Percentiles rank a stretch among this genome's conserved stretches.
phyloP scores from a whole-genome alignment of 2,329 filamentous ascomycete genomes.

The Penicillium sp. region DNA sequence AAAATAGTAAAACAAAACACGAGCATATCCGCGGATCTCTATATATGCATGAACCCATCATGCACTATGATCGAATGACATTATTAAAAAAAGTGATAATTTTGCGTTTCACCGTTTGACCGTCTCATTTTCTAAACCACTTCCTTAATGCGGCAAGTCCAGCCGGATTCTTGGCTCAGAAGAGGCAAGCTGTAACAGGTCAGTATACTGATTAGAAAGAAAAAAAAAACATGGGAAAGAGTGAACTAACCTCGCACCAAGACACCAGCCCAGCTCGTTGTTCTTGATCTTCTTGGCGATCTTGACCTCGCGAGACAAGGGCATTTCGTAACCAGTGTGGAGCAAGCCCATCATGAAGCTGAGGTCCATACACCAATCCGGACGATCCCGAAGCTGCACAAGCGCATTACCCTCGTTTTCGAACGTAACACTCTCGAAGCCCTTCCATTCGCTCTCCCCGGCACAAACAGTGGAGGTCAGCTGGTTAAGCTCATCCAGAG shows the following conservation, averaged over 20 bases:
- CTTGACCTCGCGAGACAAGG: conserved; percentile 90
- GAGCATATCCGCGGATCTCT: conserved; percentile 24
- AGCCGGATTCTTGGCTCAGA: conserved; percentile 76
- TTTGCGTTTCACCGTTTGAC: conserved; percentile 14
- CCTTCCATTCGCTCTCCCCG: conserved; percentile 73
- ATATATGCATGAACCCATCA: conserved; percentile 34
- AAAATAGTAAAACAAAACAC: conserved; percentile 22
- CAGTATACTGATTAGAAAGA: conserved; percentile 19
- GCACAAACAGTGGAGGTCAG: conserved; percentile 81
- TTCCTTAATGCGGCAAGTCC: conserved; percentile 83
- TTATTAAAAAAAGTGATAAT: conserved; percentile 24
- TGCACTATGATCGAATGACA: conserved; percentile 22
- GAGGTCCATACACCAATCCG: conserved; percentile 90
- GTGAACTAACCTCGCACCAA: conserved; percentile 81
- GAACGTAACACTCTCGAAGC: conserved; percentile 74
- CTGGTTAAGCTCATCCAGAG: conserved; percentile 82
- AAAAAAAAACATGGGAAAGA: neutral
- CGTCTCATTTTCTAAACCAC: conserved; percentile 53
- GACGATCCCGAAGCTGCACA: conserved; percentile 74
- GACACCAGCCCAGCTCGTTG: conserved; percentile 96
- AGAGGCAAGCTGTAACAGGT: conserved; percentile 69
- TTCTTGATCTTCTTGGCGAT: conserved; percentile 98
- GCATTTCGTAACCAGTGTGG: conserved; percentile 97
- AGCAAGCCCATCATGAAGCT: conserved; percentile 94
- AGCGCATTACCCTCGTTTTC: conserved; percentile 72